A percentile compares a stretch with the other conserved stretches of the same genome.
Evolutionary conservation across 441 rosid genomes (phyloP).

Genomic region (Dalechampia spathulata): DNA sequence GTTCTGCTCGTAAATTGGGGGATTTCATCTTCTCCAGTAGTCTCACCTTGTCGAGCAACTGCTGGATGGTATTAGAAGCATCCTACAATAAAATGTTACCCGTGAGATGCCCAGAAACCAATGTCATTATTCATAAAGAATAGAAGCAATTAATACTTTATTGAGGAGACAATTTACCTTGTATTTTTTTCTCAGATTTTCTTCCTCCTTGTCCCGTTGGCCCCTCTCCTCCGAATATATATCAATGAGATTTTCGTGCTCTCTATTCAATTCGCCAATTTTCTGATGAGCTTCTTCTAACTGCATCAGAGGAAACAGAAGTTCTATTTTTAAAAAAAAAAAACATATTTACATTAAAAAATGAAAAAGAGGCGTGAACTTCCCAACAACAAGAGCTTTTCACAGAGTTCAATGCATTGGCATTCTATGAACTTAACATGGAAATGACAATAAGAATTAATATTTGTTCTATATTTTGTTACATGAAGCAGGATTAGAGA

Average conservation of each 20-base stretch:
- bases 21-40: slow-evolving; percentile 40
- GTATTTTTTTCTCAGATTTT: slow-evolving; percentile 45
- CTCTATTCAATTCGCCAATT: slow-evolving; percentile 49
- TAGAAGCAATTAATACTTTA: background rate
- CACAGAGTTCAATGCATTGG: too few relatives aligned
- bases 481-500: too few relatives aligned
- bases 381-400: background rate
- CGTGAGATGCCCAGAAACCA: background rate
- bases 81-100: slow-evolving; percentile 28
- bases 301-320: slow-evolving; percentile 24
- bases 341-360: background rate
- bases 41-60: slow-evolving; percentile 42
- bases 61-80: slow-evolving; percentile 44
- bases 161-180: slow-evolving; percentile 31
- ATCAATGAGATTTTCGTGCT: slow-evolving; percentile 58
- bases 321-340: too few relatives aligned
- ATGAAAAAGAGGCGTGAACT: background rate
- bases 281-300: slow-evolving; percentile 35
- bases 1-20: slow-evolving; percentile 2
- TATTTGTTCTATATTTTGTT: too few relatives aligned
- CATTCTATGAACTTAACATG: too few relatives aligned
- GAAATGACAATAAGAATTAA: too few relatives aligned
- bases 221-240: slow-evolving; percentile 74
- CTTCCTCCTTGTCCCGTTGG: slow-evolving; percentile 60
- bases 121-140: background rate